A percentile compares a stretch with the other conserved stretches of the same genome.
phyloP scores from a whole-genome alignment of 345 rosid genomes.

The Hibiscus trionum region DNA sequence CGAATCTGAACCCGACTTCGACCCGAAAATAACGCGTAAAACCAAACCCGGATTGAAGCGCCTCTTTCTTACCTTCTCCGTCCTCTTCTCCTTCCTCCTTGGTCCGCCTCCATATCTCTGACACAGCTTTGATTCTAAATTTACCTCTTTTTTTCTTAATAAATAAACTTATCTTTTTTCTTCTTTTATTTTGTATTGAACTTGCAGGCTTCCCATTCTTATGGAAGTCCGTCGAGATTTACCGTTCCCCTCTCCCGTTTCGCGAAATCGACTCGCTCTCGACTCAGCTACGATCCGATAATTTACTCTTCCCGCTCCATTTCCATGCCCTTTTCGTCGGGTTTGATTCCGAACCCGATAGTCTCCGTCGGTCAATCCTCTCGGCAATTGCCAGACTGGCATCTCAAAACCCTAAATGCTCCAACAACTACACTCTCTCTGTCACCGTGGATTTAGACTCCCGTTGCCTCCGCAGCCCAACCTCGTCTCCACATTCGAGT shows the following conservation, averaged over 20 bases:
- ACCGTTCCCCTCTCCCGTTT: conserved; percentile 84
- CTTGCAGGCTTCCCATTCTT: conserved; percentile 58
- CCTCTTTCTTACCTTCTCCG: conserved; percentile 56
- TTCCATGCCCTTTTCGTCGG: conserved; percentile 62
- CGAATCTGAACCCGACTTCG: conserved; percentile 21
- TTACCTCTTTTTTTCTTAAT: not conserved
- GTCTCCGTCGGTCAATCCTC: conserved; percentile 34
- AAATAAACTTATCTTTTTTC: not conserved
- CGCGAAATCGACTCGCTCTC: conserved; percentile 57
- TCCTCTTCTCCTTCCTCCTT: conserved; percentile 66
- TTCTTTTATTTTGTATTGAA: not conserved
- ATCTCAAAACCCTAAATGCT: conserved; percentile 30
- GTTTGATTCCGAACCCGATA: conserved; percentile 28
- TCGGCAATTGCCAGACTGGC: conserved; percentile 35
- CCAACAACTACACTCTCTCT: conserved; percentile 44
- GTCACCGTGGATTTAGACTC: conserved; percentile 38
- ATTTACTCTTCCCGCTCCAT: conserved; percentile 49
- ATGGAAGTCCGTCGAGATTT: conserved; percentile 89
- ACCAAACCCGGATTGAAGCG: conserved; percentile 79
- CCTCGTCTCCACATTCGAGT: conserved; percentile 7
- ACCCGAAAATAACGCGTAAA: conserved; percentile 50
- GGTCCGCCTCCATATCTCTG: conserved; percentile 19
- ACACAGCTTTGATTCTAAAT: not conserved
- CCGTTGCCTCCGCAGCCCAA: conserved; percentile 23
- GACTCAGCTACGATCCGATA: conserved; percentile 36